Conservation (phyloP, 2,329 filamentous ascomycete genomes). For the Ilyonectria mors-panacis region DNA sequence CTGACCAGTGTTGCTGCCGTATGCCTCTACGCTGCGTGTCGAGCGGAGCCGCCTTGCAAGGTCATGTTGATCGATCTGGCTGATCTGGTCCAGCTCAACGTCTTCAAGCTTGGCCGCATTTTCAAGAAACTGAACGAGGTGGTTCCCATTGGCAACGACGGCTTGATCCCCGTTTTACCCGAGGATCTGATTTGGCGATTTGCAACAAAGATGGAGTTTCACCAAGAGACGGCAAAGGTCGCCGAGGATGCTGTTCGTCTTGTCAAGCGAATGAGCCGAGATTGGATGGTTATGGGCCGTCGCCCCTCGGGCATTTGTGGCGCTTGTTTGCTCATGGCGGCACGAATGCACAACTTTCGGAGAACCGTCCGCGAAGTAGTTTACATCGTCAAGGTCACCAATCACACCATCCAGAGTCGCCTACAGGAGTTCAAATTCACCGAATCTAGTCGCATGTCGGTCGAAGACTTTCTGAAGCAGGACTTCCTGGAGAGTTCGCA, state of each 20-base stretch:
- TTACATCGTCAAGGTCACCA: constrained; percentile 98
- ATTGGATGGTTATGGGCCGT: constrained; percentile 97
- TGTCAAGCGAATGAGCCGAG: constrained; percentile 91
- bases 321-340: constrained; percentile 93
- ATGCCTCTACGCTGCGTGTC: constrained; percentile 90
- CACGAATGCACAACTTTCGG: constrained; percentile 98
- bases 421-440: constrained; percentile 93
- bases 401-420: constrained; percentile 91
- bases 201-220: constrained; percentile 92
- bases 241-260: constrained; percentile 90
- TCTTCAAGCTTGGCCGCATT: constrained; percentile 90
- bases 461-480: constrained; percentile 85
- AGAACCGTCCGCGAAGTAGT: constrained; percentile 94
- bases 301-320: constrained; percentile 95
- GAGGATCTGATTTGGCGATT: constrained; percentile 95
- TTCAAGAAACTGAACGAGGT: constrained; percentile 87
- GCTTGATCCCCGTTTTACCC: constrained; percentile 80
- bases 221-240: constrained; percentile 83
- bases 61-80: constrained; percentile 97
- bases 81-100: constrained; percentile 86
- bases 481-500: constrained; percentile 81
- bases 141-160: constrained; percentile 77
- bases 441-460: constrained; percentile 85
- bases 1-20: constrained; percentile 90
- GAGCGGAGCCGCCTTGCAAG: constrained; percentile 83